These are phyloP conservation scores for Lycium barbarum DNA, from an alignment of 257 asterid species.

Conservation along the genomic window DNA sequence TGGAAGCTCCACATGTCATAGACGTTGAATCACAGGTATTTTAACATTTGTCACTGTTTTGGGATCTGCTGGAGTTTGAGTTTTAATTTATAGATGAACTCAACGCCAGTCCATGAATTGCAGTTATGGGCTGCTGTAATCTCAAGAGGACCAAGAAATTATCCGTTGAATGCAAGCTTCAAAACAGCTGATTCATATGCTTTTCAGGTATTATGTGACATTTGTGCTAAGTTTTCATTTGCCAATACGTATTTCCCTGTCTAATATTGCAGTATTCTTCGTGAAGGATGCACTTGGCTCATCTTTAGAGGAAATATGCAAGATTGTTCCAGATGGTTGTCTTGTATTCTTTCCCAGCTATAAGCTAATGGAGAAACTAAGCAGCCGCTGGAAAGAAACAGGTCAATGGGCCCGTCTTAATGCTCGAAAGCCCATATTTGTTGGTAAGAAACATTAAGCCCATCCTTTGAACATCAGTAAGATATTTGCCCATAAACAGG, in stretches of 20 bases:
- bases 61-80: slow-evolving; percentile 32
- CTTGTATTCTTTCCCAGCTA: slow-evolving; percentile 96
- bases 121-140: slow-evolving; percentile 96
- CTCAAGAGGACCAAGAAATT: slow-evolving; percentile 80
- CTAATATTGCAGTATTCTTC: slow-evolving; percentile 37
- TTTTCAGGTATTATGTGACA: slow-evolving; percentile 71
- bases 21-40: slow-evolving; percentile 87
- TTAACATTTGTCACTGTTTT: neutral
- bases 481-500: slow-evolving; percentile 24
- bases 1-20: slow-evolving; percentile 97
- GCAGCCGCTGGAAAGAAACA: slow-evolving; percentile 89
- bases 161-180: slow-evolving; percentile 92
- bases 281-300: slow-evolving; percentile 82
- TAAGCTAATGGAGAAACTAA: slow-evolving; percentile 83
- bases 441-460: slow-evolving; percentile 61
- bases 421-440: slow-evolving; percentile 76
- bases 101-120: slow-evolving; percentile 31
- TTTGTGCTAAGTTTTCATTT: slow-evolving; percentile 28
- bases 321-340: slow-evolving; percentile 91
- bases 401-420: slow-evolving; percentile 92
- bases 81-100: slow-evolving; percentile 21
- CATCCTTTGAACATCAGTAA: slow-evolving; percentile 24
- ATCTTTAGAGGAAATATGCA: slow-evolving; percentile 89
- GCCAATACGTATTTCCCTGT: slow-evolving; percentile 9
- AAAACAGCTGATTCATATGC: slow-evolving; percentile 81